phyloP scores from a whole-genome alignment of 2,329 filamentous ascomycete genomes.

The Calonectria multiphialidica region DNA sequence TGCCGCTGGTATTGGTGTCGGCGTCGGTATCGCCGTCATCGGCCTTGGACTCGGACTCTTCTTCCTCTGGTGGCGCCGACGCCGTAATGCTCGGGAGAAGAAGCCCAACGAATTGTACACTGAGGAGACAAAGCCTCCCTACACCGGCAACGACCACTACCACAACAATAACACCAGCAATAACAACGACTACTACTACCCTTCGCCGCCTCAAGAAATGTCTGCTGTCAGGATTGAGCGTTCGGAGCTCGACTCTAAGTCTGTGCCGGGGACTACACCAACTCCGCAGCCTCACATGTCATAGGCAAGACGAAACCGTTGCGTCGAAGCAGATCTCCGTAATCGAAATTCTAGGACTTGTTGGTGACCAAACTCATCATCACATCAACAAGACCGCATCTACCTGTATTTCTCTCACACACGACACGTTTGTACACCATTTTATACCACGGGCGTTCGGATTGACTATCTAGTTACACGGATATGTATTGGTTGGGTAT shows the following conservation, averaged over 20 bases:
- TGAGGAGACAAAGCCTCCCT: not conserved
- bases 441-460: slow-evolving; percentile 1
- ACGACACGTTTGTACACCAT: not conserved
- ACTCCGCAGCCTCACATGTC: slow-evolving; percentile 1
- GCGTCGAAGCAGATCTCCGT: not conserved
- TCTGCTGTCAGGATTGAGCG: not conserved
- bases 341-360: not conserved
- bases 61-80: slow-evolving; percentile 44
- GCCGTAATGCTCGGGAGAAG: not conserved
- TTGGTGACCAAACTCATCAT: not conserved
- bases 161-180: too few relatives aligned
- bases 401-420: not conserved
- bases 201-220: slow-evolving; percentile 20
- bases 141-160: not conserved
- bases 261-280: slow-evolving; percentile 7
- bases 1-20: slow-evolving; percentile 47
- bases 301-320: not conserved
- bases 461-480: not conserved
- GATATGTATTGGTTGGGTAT: not conserved
- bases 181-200: not conserved
- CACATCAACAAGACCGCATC: not conserved
- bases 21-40: slow-evolving; percentile 42
- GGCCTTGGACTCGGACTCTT: slow-evolving; percentile 37
- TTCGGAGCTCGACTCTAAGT: slow-evolving; percentile 19
- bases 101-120: not conserved